Evolutionary conservation across 1,284 basidiomycete species (phyloP).

Genomic region (Fistulina hepatica): DNA sequence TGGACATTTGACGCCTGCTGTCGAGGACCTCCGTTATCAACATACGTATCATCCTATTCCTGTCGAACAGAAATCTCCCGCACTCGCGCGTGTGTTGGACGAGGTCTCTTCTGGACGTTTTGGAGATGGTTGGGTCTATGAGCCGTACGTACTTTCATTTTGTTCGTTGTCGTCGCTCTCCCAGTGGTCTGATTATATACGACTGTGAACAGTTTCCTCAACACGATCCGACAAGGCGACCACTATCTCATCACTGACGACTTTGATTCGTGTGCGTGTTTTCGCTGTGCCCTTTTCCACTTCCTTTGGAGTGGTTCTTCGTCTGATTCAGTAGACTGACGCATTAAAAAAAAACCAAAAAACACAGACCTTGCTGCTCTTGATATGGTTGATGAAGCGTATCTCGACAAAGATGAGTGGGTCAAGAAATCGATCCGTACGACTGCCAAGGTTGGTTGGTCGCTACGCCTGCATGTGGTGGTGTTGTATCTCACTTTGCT

Average conservation of each 20-base stretch:
- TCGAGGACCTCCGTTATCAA: conserved; percentile 76
- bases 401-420: conserved; percentile 75
- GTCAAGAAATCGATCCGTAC: conserved; percentile 83
- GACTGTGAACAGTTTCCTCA: conserved; percentile 39
- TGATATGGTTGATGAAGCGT: conserved; percentile 78
- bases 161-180: not conserved
- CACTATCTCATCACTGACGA: conserved; percentile 81
- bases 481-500: no score
- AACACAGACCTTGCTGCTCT: conserved; percentile 65
- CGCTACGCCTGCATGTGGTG: no score
- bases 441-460: conserved; percentile 61
- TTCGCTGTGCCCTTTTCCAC: no score
- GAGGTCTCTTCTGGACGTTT: conserved; percentile 64
- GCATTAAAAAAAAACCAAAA: not conserved
- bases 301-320: no score
- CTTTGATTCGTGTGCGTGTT: conserved; percentile 79
- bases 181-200: no score
- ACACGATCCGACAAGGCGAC: conserved; percentile 69
- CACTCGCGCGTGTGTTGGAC: conserved; percentile 64
- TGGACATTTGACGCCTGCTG: conserved; percentile 68
- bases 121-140: conserved; percentile 67
- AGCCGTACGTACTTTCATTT: conserved; percentile 44
- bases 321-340: no score
- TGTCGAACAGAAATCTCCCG: conserved; percentile 72
- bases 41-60: conserved; percentile 74